phyloP scores from a whole-genome alignment of 495 filamentous ascomycete species.

The Opeltia flavorubescens region DNA sequence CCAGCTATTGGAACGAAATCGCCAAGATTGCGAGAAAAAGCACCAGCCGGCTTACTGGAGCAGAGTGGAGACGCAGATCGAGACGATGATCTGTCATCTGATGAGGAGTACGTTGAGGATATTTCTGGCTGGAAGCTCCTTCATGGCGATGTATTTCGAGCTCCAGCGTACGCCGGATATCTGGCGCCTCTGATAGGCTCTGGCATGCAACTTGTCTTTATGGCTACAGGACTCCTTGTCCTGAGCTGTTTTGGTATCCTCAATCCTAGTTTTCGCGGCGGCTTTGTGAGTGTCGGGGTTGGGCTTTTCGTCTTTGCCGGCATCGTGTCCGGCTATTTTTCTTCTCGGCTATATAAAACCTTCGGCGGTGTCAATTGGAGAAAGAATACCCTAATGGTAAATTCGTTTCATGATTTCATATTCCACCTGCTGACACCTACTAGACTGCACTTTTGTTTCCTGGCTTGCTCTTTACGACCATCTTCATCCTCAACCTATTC shows the following conservation, averaged over 20 bases:
- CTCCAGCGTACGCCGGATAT: slow-evolving; percentile 58
- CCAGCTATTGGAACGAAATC: slow-evolving; percentile 27
- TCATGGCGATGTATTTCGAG: slow-evolving; percentile 88
- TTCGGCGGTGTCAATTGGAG: slow-evolving; percentile 71
- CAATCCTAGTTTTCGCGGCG: slow-evolving; percentile 85
- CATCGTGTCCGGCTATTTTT: slow-evolving; percentile 87
- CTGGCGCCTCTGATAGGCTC: slow-evolving; percentile 80
- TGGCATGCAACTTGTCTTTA: slow-evolving; percentile 80
- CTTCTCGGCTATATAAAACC: slow-evolving; percentile 69
- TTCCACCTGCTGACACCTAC: slow-evolving; percentile 6
- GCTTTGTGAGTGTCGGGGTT: slow-evolving; percentile 77
- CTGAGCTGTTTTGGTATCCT: slow-evolving; percentile 71
- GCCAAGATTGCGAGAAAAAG: slow-evolving; percentile 39
- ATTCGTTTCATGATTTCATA: slow-evolving; percentile 3
- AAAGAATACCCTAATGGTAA: slow-evolving; percentile 60
- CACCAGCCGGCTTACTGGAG: slow-evolving; percentile 46
- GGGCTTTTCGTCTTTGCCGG: slow-evolving; percentile 84
- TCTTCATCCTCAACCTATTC: slow-evolving; percentile 83
- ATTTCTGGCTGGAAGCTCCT: slow-evolving; percentile 86
- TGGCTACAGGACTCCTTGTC: slow-evolving; percentile 64
- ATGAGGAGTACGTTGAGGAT: slow-evolving; percentile 72
- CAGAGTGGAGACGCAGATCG: slow-evolving; percentile 44
- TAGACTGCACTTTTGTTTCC: slow-evolving; percentile 72
- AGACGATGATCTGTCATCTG: slow-evolving; percentile 49
- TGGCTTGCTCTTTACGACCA: slow-evolving; percentile 60